These are phyloP conservation scores for Rhododendron kiyosumense DNA, from an alignment of 148 eudicot genomes.

Conservation along the genomic window DNA sequence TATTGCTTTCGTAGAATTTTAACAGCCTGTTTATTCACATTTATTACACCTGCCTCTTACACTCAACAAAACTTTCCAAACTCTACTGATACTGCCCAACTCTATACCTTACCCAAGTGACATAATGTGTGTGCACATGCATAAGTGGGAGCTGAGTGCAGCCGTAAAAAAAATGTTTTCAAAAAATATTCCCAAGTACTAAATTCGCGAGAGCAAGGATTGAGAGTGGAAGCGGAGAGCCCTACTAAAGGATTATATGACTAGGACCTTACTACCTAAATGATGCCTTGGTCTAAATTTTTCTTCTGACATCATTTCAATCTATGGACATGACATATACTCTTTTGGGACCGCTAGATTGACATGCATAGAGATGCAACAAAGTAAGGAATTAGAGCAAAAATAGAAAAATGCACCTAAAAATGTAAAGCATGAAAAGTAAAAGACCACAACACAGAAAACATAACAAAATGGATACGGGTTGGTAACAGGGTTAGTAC, in stretches of 20 bases:
- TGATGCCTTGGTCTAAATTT: background rate
- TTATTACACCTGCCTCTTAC: background rate
- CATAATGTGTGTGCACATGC: background rate
- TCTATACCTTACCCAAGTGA: background rate
- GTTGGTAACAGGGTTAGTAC: slow-evolving; percentile 82
- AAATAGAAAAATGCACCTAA: background rate
- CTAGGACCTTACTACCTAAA: background rate
- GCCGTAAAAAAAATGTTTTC: no score
- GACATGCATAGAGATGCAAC: background rate
- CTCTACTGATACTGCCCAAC: background rate
- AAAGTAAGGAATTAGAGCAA: background rate
- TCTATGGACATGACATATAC: background rate
- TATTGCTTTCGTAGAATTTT: background rate
- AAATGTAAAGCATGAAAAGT: background rate
- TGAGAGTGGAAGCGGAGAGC: background rate
- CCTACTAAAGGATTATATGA: background rate
- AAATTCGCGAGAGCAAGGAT: background rate
- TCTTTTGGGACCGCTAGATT: background rate
- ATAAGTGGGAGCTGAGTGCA: no score
- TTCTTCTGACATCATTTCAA: background rate
- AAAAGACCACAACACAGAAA: background rate
- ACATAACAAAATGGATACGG: slow-evolving; percentile 56
- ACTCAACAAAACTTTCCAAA: background rate
- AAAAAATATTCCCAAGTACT: background rate
- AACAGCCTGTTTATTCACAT: background rate